Evolutionary conservation across 352 stramenopile species (phyloP).

Genomic region (Phytophthora tubulina): DNA sequence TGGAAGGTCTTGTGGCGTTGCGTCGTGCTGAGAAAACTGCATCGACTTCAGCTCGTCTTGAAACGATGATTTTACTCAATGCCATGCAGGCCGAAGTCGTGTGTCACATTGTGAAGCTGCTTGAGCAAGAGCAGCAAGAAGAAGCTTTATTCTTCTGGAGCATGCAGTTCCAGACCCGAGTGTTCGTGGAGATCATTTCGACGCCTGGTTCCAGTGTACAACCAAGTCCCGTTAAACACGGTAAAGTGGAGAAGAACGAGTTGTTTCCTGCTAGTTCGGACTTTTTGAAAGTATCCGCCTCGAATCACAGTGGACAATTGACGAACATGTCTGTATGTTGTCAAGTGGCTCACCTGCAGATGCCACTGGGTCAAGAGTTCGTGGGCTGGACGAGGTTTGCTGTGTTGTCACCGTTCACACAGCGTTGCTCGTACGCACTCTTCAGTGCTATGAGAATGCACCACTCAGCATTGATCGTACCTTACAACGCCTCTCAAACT

Average conservation of each 20-base stretch:
- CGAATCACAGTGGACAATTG: constrained; percentile 14
- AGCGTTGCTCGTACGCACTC: constrained; percentile 61
- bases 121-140: constrained; percentile 26
- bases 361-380: constrained; percentile 63
- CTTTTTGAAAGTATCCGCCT: constrained; percentile 3
- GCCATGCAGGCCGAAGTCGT: constrained; percentile 29
- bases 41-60: constrained; percentile 20
- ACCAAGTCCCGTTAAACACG: constrained; percentile 19
- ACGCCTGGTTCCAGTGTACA: constrained; percentile 2
- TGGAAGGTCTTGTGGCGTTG: constrained; percentile 7
- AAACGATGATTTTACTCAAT: constrained; percentile 49
- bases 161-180: constrained; percentile 49
- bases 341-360: constrained; percentile 51
- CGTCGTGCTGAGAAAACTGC: constrained; percentile 12
- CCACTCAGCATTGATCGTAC: constrained; percentile 41
- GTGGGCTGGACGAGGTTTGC: constrained; percentile 44
- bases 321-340: constrained; percentile 32
- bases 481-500: constrained; percentile 20
- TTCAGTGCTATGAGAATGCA: constrained; percentile 49
- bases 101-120: constrained; percentile 24
- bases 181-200: constrained; percentile 27
- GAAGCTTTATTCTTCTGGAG: constrained; percentile 51
- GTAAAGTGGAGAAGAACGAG: constrained; percentile 28
- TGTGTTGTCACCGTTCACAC: constrained; percentile 57
- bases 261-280: constrained; percentile 25